A percentile compares a stretch with the other conserved stretches of the same genome.
These are phyloP conservation scores for Periconia digitata DNA, from an alignment of 2,329 filamentous ascomycete genomes.

Conservation along the genomic window DNA sequence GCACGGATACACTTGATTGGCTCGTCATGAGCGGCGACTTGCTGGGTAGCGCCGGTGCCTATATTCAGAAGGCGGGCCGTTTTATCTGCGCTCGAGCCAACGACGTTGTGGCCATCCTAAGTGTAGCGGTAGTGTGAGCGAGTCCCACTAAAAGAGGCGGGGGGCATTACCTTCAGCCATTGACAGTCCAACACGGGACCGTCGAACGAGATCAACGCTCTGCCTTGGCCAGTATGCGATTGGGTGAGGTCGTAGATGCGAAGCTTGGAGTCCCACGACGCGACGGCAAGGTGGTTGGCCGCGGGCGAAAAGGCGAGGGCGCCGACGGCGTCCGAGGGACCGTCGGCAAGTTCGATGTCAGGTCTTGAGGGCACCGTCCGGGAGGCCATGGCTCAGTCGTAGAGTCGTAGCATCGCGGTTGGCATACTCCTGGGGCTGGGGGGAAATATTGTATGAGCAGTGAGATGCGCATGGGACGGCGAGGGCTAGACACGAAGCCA, in stretches of 20 bases:
- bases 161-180: constrained; percentile 6
- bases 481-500: not conserved
- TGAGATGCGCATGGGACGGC: constrained; percentile 4
- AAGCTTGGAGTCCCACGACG: constrained; percentile 6
- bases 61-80: constrained; percentile 8
- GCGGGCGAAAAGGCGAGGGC: constrained; percentile 6
- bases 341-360: constrained; percentile 9
- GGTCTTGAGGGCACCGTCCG: constrained; percentile 7
- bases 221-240: constrained; percentile 6
- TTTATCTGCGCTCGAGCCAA: constrained; percentile 8
- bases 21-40: constrained; percentile 6
- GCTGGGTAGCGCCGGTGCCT: constrained; percentile 5
- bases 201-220: constrained; percentile 7
- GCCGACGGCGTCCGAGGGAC: constrained; percentile 5
- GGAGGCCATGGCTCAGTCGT: constrained; percentile 7
- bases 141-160: constrained; percentile 5
- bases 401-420: constrained; percentile 7
- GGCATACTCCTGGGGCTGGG: constrained; percentile 6
- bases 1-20: constrained; percentile 9
- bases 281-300: constrained; percentile 7
- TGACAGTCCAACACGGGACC: constrained; percentile 7
- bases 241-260: constrained; percentile 8
- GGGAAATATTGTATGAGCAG: constrained; percentile 5
- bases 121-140: constrained; percentile 8
- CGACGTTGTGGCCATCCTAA: constrained; percentile 9